phyloP scores from a whole-genome alignment of 129 eudicot species.

The Scalesia atractyloides region DNA sequence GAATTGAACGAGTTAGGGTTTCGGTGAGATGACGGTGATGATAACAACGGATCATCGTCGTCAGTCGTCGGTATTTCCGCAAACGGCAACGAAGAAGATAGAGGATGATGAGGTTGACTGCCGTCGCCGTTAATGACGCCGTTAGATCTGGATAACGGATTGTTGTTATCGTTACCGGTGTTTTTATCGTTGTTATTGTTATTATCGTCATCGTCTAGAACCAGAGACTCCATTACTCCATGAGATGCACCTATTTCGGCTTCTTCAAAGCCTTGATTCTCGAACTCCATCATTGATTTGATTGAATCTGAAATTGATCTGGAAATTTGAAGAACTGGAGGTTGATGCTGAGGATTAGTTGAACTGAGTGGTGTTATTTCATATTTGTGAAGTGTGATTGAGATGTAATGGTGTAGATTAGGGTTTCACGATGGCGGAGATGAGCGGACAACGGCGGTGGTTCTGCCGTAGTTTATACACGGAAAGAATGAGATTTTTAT shows the following conservation, averaged over 20 bases:
- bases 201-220: constrained; percentile 41
- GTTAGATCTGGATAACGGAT: constrained; percentile 22
- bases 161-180: constrained; percentile 5
- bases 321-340: neutral
- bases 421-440: neutral
- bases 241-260: constrained; percentile 42
- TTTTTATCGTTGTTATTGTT: neutral
- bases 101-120: constrained; percentile 36
- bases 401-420: constrained; percentile 6
- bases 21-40: constrained; percentile 31
- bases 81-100: constrained; percentile 48
- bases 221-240: constrained; percentile 60
- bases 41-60: constrained; percentile 31
- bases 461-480: constrained; percentile 8
- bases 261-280: constrained; percentile 57
- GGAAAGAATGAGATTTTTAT: neutral
- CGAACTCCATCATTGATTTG: constrained; percentile 57
- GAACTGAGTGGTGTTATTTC: neutral
- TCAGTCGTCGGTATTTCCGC: constrained; percentile 46
- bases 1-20: constrained; percentile 52
- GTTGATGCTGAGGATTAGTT: constrained; percentile 3
- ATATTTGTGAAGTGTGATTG: constrained; percentile 1
- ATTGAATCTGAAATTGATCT: constrained; percentile 16
- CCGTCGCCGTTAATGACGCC: constrained; percentile 22
- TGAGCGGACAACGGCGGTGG: neutral